A percentile compares a stretch with the other conserved stretches of the same genome.
Evolutionary conservation across 2,329 filamentous ascomycete species (phyloP).

Genomic region (Rhytidhysteron rufulum): DNA sequence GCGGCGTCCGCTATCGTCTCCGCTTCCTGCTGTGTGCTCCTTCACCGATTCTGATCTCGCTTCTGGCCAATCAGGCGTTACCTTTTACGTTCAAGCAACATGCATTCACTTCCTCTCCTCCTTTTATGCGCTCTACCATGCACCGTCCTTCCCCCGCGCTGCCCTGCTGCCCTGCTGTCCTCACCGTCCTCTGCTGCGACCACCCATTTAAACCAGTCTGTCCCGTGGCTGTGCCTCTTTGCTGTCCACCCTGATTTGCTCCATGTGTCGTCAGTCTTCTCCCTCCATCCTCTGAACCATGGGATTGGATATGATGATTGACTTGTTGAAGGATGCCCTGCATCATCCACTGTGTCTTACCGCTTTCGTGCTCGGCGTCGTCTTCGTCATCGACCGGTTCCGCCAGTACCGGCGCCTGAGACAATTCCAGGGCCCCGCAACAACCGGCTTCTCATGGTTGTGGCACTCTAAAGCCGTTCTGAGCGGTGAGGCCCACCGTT

Average conservation of each 20-base stretch:
- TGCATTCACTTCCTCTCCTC: not conserved
- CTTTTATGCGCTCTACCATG: no score
- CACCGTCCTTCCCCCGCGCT: not conserved
- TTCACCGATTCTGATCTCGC: not conserved
- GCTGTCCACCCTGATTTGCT: not conserved
- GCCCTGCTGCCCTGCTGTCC: not conserved
- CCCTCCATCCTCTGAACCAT: not conserved
- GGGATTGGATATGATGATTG: not conserved
- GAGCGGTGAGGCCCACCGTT: conserved; percentile 12
- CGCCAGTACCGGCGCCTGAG: conserved; percentile 14
- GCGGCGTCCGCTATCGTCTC: no score
- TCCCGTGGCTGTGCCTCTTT: not conserved
- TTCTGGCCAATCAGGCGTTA: not conserved
- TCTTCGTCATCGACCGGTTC: conserved; percentile 11
- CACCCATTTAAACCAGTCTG: not conserved
- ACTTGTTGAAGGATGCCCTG: not conserved
- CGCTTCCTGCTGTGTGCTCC: no score
- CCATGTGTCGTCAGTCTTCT: not conserved
- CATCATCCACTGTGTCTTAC: not conserved
- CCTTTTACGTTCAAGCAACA: not conserved
- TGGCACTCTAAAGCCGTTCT: conserved; percentile 17
- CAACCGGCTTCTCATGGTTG: conserved; percentile 20
- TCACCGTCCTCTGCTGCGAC: no score
- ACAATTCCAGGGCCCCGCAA: conserved; percentile 18
- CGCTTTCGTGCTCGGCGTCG: not conserved